Conservation (phyloP, 352 stramenopile genomes). For the Pythium dissotocum region DNA sequence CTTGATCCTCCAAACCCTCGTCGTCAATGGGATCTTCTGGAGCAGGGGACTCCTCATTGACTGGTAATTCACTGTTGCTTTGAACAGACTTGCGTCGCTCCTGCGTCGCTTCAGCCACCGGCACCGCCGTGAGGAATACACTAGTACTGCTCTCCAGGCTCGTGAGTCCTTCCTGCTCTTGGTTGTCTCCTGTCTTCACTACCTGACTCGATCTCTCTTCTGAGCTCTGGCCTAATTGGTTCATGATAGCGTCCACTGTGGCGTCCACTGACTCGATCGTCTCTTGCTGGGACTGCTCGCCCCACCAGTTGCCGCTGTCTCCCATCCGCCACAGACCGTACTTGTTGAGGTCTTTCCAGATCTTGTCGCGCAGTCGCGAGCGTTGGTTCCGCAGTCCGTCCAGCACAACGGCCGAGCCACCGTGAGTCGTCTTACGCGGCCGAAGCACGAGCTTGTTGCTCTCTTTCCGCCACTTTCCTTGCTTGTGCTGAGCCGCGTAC, state of each 20-base stretch:
- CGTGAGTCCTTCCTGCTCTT: not conserved
- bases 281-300: constrained; percentile 26
- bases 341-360: constrained; percentile 56
- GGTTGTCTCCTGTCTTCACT: not conserved
- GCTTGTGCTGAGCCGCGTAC: constrained; percentile 5
- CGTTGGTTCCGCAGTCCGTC: constrained; percentile 27
- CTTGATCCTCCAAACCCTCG: not conserved
- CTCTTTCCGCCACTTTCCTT: constrained; percentile 13
- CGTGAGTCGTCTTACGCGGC: constrained; percentile 33
- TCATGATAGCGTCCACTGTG: constrained; percentile 59
- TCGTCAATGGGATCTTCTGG: not conserved
- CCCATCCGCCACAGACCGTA: constrained; percentile 61
- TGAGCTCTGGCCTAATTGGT: constrained; percentile 25
- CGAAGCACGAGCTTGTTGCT: constrained; percentile 25
- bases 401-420: constrained; percentile 35
- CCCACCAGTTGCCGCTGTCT: constrained; percentile 1
- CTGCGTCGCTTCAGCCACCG: not conserved
- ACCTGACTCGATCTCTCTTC: not conserved
- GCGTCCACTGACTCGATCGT: constrained; percentile 39
- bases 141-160: not conserved
- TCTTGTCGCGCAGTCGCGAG: constrained; percentile 42
- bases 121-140: constrained; percentile 38
- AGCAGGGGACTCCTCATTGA: not conserved
- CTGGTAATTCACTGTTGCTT: not conserved
- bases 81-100: constrained; percentile 2